phyloP scores from a whole-genome alignment of 345 rosid genomes.

The Trapa incisa region DNA sequence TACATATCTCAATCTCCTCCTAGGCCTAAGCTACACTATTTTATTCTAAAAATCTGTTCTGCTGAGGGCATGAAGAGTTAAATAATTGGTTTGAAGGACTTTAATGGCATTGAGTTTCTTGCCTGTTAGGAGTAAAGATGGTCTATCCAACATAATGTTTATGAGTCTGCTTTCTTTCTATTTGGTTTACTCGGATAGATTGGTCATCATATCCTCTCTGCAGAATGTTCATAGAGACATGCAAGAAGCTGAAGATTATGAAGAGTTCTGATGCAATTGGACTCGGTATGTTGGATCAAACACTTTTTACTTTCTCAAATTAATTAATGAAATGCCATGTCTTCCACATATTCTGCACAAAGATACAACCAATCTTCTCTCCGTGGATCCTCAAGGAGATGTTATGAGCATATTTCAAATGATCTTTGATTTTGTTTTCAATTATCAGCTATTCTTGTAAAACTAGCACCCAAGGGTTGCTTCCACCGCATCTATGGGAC shows the following conservation, averaged over 20 bases:
- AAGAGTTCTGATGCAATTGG: constrained; percentile 90
- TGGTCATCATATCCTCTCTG: not conserved
- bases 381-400: not conserved
- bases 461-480: not conserved
- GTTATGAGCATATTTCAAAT: not conserved
- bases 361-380: not conserved
- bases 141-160: not conserved
- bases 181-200: not conserved
- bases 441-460: not conserved
- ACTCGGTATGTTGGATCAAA: constrained; percentile 33
- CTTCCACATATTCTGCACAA: not conserved
- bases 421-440: not conserved
- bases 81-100: no score
- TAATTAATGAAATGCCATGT: not conserved
- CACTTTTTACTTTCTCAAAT: not conserved
- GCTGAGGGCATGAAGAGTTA: no score
- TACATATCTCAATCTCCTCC: not conserved
- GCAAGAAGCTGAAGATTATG: constrained; percentile 84
- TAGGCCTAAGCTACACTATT: no score
- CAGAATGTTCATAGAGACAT: constrained; percentile 83
- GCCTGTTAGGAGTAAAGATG: not conserved
- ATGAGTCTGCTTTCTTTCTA: not conserved
- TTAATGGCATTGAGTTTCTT: not conserved
- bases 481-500: no score
- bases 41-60: no score